Conservation (phyloP, 176 grass and related monocot species). For the Phoenix roebelenii region DNA sequence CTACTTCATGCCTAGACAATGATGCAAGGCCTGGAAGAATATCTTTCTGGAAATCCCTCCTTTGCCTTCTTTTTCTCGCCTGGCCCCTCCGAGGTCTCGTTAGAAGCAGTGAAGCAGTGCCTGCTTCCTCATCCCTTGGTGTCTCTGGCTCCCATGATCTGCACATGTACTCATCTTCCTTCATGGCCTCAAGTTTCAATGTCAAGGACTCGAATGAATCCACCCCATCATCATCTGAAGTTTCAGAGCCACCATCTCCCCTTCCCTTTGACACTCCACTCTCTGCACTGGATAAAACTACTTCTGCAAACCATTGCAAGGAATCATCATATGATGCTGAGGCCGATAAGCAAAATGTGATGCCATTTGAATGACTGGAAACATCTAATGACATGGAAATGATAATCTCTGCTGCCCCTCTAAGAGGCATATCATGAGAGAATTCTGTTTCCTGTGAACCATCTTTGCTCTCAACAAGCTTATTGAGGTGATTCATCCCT, state of each 20-base stretch:
- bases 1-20: constrained; percentile 69
- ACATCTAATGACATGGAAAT: constrained; percentile 45
- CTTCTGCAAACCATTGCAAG: constrained; percentile 62
- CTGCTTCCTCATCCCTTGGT: constrained; percentile 34
- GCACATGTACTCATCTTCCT: constrained; percentile 52
- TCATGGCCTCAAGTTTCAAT: constrained; percentile 65
- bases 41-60: constrained; percentile 81
- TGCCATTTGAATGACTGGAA: constrained; percentile 13
- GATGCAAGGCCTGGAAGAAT: constrained; percentile 61
- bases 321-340: constrained; percentile 14
- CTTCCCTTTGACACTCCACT: constrained; percentile 11
- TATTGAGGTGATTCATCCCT: too few relatives aligned
- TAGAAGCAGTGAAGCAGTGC: constrained; percentile 37
- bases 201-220: constrained; percentile 78
- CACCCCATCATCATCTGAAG: constrained; percentile 32
- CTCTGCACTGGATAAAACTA: constrained; percentile 27
- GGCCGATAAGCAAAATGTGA: not conserved
- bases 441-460: constrained; percentile 9
- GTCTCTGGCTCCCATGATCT: constrained; percentile 21
- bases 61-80: constrained; percentile 59
- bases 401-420: constrained; percentile 55
- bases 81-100: constrained; percentile 50
- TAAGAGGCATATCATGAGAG: not conserved
- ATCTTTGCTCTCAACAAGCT: not conserved
- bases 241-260: constrained; percentile 2